A percentile compares a stretch with the other conserved stretches of the same genome.
Evolutionary conservation across 192 early-diverging fungal species (phyloP).

Genomic region (Entomortierella lignicola): DNA sequence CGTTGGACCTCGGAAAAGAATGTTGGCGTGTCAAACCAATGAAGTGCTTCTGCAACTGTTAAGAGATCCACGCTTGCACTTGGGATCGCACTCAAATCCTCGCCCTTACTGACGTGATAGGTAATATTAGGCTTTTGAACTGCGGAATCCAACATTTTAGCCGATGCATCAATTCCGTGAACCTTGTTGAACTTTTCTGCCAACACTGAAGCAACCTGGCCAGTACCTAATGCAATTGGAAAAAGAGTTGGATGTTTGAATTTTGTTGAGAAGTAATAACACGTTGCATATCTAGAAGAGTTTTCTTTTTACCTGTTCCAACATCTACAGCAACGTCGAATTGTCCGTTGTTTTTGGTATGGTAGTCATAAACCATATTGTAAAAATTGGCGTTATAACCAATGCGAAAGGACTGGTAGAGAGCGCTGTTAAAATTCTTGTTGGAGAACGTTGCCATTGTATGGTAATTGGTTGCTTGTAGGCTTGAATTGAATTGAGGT

Average conservation of each 20-base stretch:
- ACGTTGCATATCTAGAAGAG: too few species aligned
- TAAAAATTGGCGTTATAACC: conserved; percentile 43
- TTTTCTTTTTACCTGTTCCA: conserved; percentile 52
- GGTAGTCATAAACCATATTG: conserved; percentile 60
- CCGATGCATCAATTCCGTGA: conserved; percentile 56
- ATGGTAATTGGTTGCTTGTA: too few species aligned
- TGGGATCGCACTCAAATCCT: conserved; percentile 47
- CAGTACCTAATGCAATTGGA: conserved; percentile 58
- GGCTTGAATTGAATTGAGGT: too few species aligned
- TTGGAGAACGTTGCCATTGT: conserved; percentile 54
- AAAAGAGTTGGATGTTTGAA: background rate
- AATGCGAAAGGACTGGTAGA: conserved; percentile 52
- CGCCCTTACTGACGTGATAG: conserved; percentile 55
- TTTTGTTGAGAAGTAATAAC: too few species aligned
- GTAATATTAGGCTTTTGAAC: conserved; percentile 54
- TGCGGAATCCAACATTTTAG: conserved; percentile 55
- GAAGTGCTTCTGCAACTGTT: conserved; percentile 60
- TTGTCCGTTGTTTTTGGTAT: conserved; percentile 41
- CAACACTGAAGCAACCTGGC: conserved; percentile 60
- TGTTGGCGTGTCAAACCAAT: conserved; percentile 67
- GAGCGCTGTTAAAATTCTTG: conserved; percentile 48
- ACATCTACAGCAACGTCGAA: conserved; percentile 64
- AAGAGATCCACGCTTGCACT: conserved; percentile 57
- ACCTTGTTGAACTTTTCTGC: conserved; percentile 63
- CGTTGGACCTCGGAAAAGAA: conserved; percentile 69